Evolutionary conservation across 2,329 filamentous ascomycete species (phyloP), one percentile per base, ranked within the genome.

Genomic region (Raffaelea arxii): DNA sequence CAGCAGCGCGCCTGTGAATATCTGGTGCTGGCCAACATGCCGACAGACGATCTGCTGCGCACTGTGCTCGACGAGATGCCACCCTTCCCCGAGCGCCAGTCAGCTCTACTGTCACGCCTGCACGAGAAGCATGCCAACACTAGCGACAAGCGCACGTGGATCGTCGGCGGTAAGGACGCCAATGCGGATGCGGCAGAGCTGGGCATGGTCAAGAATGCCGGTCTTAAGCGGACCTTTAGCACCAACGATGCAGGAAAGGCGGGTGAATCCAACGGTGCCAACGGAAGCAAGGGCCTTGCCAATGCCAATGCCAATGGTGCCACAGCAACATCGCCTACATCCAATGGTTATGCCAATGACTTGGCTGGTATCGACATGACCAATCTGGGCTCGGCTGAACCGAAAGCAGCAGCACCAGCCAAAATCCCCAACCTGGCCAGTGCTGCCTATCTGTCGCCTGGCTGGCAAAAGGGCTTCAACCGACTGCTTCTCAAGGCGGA

Each of bases 31-130:
- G 88, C 89, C 18, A 90, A 78, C 27, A 75, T 94, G 62, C 85
- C 88, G 1, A 88, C 87, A 0, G 92, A 98, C 57, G 90, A 97
- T 54, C 75, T 98, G 6, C 72, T 98, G 12, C 80, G 92, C 44
- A 97, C 92, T 0, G 82, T 98, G 6, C 95, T 90, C 63, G 92
- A 98, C 56, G 92, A 98, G 63, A 98, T 98, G 94, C 92, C 92
- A 3, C 90, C 92, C 0, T 98, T 97, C 67, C 94, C 92, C 0
- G 90, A 98, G 63, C 76, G 94, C 50, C 83, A 94, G 49, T 97
- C 92, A 5, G 91, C 92, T 2, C 71, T 98, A 24, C 72, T 98
- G 11, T 96, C 91, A 35, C 78, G 92, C 48, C 74, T 98, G 43
- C 91, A 98, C 65, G 89, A 95, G 65, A 97, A 94, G 68, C 89